Base-by-base conservation (phyloP, 805 yeast species). In the Cyberlindnera maritima region DNA sequence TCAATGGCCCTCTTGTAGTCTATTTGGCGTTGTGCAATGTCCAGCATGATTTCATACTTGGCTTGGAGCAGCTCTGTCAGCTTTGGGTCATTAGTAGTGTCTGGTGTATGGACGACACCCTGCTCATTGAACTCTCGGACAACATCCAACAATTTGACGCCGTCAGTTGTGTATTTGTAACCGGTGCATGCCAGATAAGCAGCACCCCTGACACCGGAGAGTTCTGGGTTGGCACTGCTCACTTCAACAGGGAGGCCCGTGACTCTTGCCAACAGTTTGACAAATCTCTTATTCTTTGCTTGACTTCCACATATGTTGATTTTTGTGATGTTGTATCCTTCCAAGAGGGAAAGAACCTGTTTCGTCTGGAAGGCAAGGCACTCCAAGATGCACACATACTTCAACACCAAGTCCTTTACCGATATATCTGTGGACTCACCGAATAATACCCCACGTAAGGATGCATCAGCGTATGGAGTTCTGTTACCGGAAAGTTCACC, bases 401-500 rank as follows among this genome's bases (percentile, higher is more conserved):
- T 66, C 23, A 69, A 60, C 1, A 69, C 66, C 20, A 77, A 55
- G 39, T 68, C 68, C 3, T 49, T 49, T 9, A 67, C 17, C 2
- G 71, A 62, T 3, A 52, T 45, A 26, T 69, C 72, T 7, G 65
- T 59, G 29, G 70, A 60, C 29, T 78, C 81, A 14, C 81, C 83
- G 10, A 78, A 72, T 37, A 68, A 62, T 41, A 70, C 64, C 31
- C 81, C 81, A 43, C 73, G 64, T 75, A 80, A 70, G 2, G 60
- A 41, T 11, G 76, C 69, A 54, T 78, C 78, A 44, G 71, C 74
- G 51, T 64, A 75, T 0, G 85, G 85, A 8, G 81, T 74, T 57
- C 86, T 67, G 55, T 80, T 81, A 1, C 86, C 86, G 40, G 70
- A 67, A 18, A 76, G 68, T 57, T 80, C 84, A 2, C 85, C 85